These are phyloP conservation scores for Hortiboletus rubellus DNA, from an alignment of 1,284 basidiomycete genomes.

Conservation along the genomic window DNA sequence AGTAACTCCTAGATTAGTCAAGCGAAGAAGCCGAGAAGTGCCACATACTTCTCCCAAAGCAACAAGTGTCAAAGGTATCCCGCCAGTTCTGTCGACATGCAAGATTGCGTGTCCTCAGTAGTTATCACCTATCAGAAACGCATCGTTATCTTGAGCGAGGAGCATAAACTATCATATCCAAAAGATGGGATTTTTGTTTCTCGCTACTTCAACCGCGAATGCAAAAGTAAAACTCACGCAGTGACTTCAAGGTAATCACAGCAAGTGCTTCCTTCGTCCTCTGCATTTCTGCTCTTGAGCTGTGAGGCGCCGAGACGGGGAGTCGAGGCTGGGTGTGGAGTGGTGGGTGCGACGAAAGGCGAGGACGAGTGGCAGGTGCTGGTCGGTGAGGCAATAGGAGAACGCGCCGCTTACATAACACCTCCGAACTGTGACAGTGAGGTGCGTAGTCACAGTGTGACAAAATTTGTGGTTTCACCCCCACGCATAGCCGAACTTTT, in stretches of 20 bases:
- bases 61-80: conserved; percentile 51
- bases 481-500: conserved; percentile 5
- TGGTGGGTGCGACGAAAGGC: too few relatives aligned
- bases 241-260: conserved; percentile 57
- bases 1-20: conserved; percentile 1
- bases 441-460: too few relatives aligned
- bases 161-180: conserved; percentile 47
- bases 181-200: neutral
- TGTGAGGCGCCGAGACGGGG: too few relatives aligned
- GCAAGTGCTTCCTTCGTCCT: conserved; percentile 54
- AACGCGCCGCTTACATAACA: too few relatives aligned
- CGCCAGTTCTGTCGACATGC: conserved; percentile 47
- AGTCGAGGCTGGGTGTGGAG: too few relatives aligned
- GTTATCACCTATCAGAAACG: conserved; percentile 75
- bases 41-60: conserved; percentile 71
- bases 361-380: too few relatives aligned
- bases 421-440: too few relatives aligned
- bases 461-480: too few relatives aligned
- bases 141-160: conserved; percentile 45
- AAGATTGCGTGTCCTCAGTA: conserved; percentile 74
- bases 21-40: neutral
- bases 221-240: conserved; percentile 44
- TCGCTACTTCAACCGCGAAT: neutral
- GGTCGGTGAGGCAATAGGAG: too few relatives aligned
- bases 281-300: neutral